A percentile compares a stretch with the other conserved stretches of the same genome.
Evolutionary conservation across 306 rosid species (phyloP).

Genomic region (Vicia faba): DNA sequence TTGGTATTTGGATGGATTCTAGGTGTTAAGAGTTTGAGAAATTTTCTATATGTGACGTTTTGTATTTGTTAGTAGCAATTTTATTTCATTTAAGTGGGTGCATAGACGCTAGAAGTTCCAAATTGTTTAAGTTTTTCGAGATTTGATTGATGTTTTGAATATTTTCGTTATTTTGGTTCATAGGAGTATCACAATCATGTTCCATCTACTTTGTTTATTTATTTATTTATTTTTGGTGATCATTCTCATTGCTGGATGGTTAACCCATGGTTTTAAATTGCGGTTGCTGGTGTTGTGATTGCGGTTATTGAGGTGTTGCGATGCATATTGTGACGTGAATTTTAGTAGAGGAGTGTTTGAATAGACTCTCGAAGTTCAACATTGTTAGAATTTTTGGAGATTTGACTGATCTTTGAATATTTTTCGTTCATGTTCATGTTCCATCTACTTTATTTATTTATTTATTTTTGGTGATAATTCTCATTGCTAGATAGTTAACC

Average conservation of each 20-base stretch:
- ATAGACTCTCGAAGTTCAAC: conserved; percentile 1
- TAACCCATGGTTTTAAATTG: neutral
- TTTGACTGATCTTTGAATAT: neutral
- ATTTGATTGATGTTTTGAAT: conserved; percentile 2
- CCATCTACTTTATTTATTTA: neutral
- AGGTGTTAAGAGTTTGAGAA: neutral
- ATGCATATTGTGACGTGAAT: too few relatives aligned
- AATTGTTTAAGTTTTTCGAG: conserved; percentile 10
- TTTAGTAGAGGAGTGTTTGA: neutral
- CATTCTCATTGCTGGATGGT: conserved; percentile 1
- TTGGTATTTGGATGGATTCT: conserved; percentile 4
- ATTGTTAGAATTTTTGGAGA: conserved; percentile 10
- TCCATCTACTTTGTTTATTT: neutral
- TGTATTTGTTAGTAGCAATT: conserved; percentile 24
- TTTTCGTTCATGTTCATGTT: neutral
- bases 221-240: conserved; percentile 8
- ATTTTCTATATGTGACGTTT: neutral
- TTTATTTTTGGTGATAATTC: conserved; percentile 5
- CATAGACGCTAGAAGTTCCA: neutral
- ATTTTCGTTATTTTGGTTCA: neutral
- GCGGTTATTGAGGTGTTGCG: too few relatives aligned
- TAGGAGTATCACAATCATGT: neutral
- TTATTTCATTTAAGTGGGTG: conserved; percentile 1
- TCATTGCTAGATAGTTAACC: conserved; percentile 3
- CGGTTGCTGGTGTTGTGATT: too few relatives aligned